Conservation (phyloP, 805 yeast species). For the Hagleromyces aurorensis region DNA sequence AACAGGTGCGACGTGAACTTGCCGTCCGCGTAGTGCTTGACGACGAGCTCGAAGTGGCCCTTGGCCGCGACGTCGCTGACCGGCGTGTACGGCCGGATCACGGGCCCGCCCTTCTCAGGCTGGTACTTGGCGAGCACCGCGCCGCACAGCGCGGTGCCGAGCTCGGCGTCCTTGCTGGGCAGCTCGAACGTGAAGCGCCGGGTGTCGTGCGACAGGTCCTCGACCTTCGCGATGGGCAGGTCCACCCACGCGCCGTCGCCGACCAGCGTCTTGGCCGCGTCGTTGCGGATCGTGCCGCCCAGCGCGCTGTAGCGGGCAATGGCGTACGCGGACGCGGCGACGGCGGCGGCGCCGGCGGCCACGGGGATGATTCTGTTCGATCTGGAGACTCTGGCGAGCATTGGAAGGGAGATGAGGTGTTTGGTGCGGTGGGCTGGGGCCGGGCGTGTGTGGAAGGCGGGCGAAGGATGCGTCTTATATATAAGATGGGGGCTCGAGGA, state of each 20-base stretch:
- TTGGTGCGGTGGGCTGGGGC: too few species aligned
- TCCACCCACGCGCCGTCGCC: slow-evolving; percentile 69
- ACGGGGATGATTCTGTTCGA: slow-evolving; percentile 30
- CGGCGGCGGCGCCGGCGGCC: slow-evolving; percentile 43
- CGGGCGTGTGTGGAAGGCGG: too few species aligned
- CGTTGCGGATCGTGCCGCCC: slow-evolving; percentile 28
- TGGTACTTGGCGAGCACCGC: slow-evolving; percentile 73
- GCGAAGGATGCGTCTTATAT: too few species aligned
- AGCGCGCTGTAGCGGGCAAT: slow-evolving; percentile 28
- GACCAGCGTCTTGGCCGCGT: slow-evolving; percentile 40
- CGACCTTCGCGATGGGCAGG: slow-evolving; percentile 40
- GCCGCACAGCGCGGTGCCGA: slow-evolving; percentile 78
- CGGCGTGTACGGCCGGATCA: slow-evolving; percentile 88
- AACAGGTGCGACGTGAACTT: slow-evolving; percentile 72
- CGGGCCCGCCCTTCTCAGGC: slow-evolving; percentile 77
- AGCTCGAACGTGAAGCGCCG: slow-evolving; percentile 65
- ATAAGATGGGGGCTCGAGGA: too few species aligned
- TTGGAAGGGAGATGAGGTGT: too few species aligned
- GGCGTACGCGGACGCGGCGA: slow-evolving; percentile 29
- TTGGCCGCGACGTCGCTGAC: slow-evolving; percentile 56
- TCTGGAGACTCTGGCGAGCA: slow-evolving; percentile 23
- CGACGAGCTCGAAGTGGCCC: slow-evolving; percentile 72
- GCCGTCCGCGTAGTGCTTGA: slow-evolving; percentile 82
- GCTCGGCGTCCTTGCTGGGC: slow-evolving; percentile 53
- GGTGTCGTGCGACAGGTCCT: slow-evolving; percentile 51